Base-by-base conservation (phyloP, 176 grass and related monocot species). In the Alloteropsis semialata region DNA sequence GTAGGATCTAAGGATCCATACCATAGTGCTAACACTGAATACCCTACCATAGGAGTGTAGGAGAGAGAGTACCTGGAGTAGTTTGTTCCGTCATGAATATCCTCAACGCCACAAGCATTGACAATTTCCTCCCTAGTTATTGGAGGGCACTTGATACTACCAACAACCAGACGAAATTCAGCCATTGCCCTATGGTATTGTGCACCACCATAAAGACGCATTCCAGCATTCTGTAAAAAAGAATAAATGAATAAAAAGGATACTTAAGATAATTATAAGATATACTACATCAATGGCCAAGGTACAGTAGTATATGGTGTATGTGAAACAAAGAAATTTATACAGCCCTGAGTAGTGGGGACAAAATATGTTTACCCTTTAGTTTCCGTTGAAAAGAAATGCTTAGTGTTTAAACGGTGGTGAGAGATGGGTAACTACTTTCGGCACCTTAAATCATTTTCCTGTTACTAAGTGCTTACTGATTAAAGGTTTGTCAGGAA, bases 81-180 rank as follows among this genome's bases (percentile, higher is more conserved):
- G 69, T 98, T 98, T 36, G 95, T 95, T 24, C 95, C 95, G 62
- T 98, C 95, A 86, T 98, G 95, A 89, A 98, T 92, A 88, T 98
- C 95, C 91, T 98, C 95, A 88, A 98, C 92, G n/a, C 95, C 95
- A 91, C 79, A 98, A 71, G 95, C 95, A 87, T 98, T 98, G 81
- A 98, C 90, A 84, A 98, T 93, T 92, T 98, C 95, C 87, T 94
- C 95, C 86, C 90, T 98, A 66, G 85, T 94, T 69, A 97, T 94
- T 71, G 92, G 90, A 87, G 92, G 90, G 50, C 92, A 97, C 72
- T 91, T 97, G 41, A 92, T 89, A 87, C 86, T 91, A 85, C 92
- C 88, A 90, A 91, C 86, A 66, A 97, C 72, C 75, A 97, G 78
- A 72, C 92, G 92, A 84, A 97, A 97, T 89, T 97, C 95, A 81